Conservation (phyloP, 495 filamentous ascomycete genomes). For the Neurospora cerealis region DNA sequence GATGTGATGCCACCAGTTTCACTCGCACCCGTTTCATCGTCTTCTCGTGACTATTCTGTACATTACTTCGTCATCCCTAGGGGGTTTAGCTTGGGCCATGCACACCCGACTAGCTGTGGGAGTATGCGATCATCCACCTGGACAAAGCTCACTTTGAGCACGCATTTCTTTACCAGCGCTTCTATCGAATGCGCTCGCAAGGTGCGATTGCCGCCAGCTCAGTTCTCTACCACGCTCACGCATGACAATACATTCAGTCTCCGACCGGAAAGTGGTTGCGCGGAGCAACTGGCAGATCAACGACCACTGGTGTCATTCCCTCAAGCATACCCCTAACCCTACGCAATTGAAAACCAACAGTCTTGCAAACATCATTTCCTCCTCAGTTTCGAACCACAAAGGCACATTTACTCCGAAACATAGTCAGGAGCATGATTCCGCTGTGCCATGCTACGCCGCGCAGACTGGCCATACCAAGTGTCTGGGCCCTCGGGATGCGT, state of each 20-base stretch:
- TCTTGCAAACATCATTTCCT: neutral
- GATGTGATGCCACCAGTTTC: neutral
- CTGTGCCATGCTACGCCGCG: neutral
- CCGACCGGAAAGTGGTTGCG: neutral
- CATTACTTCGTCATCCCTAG: neutral
- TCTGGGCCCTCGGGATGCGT: neutral
- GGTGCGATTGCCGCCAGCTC: neutral
- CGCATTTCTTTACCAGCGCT: neutral
- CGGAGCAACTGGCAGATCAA: neutral
- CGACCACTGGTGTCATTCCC: neutral
- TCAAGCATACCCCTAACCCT: neutral
- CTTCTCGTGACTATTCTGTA: neutral
- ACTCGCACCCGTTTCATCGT: neutral
- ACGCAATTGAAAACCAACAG: neutral
- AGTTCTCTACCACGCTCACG: neutral
- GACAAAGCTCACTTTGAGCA: neutral
- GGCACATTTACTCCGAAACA: neutral
- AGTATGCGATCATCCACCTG: neutral
- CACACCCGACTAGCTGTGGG: neutral
- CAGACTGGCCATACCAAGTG: neutral
- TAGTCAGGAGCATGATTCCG: neutral
- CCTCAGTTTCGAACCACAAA: neutral
- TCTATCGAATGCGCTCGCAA: neutral
- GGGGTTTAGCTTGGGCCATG: too few species aligned
- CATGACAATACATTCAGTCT: neutral